phyloP scores from a whole-genome alignment of 1,139 yeast species.

The Yamadazyma songkhlaensis region DNA sequence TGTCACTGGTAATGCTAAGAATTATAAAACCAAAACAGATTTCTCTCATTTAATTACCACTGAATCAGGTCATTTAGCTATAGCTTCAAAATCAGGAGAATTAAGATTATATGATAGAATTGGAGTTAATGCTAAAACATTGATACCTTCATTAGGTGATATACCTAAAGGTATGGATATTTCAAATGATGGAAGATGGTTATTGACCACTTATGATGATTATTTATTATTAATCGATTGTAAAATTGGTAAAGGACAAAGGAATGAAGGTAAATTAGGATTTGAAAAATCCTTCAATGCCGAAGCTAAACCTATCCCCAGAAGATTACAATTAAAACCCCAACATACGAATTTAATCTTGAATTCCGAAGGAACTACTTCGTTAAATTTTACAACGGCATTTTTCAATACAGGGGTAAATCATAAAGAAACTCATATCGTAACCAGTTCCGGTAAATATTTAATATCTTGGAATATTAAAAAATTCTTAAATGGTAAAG shows the following conservation, averaged over 20 bases:
- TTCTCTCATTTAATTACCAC: conserved; percentile 72
- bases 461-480: conserved; percentile 78
- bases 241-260: conserved; percentile 56
- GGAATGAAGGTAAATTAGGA: conserved; percentile 60
- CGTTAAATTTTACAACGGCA: conserved; percentile 64
- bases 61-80: conserved; percentile 69
- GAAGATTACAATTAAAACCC: conserved; percentile 63
- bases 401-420: conserved; percentile 69
- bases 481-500: conserved; percentile 48
- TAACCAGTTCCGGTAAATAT: conserved; percentile 78
- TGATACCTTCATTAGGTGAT: conserved; percentile 80
- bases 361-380: conserved; percentile 45
- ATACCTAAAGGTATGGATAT: conserved; percentile 63
- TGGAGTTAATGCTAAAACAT: conserved; percentile 74
- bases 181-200: conserved; percentile 79
- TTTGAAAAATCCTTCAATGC: conserved; percentile 63
- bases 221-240: conserved; percentile 70
- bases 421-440: conserved; percentile 65
- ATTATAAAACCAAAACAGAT: conserved; percentile 51
- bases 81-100: conserved; percentile 74
- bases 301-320: conserved; percentile 67
- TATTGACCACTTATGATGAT: conserved; percentile 73
- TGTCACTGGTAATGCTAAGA: conserved; percentile 43
- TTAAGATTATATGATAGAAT: conserved; percentile 68
- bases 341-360: conserved; percentile 70